phyloP scores from a whole-genome alignment of 768 basidiomycete genomes.

The Lentinula aciculospora region DNA sequence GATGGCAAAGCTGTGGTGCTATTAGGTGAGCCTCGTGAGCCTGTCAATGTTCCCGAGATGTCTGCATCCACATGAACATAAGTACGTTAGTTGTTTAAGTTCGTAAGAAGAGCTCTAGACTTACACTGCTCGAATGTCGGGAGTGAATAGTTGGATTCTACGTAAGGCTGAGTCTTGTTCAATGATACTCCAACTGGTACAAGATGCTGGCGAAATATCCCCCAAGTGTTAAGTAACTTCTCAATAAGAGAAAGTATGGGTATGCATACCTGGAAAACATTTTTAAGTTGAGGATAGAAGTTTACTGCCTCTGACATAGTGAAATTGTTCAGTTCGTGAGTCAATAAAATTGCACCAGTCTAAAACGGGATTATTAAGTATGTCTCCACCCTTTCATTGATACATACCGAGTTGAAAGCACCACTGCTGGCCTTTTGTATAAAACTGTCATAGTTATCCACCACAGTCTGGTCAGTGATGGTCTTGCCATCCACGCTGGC shows the following conservation, averaged over 20 bases:
- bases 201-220: conserved; percentile 27
- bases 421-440: conserved; percentile 39
- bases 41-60: not conserved
- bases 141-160: conserved; percentile 36
- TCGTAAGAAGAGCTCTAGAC: too few relatives aligned
- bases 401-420: conserved; percentile 29
- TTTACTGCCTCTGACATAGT: conserved; percentile 56
- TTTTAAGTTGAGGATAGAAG: conserved; percentile 37
- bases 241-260: conserved; percentile 15
- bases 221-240: not conserved
- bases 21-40: not conserved
- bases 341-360: conserved; percentile 49
- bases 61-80: not conserved
- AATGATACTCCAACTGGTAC: conserved; percentile 48
- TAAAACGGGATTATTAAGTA: conserved; percentile 21
- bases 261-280: conserved; percentile 35
- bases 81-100: too few relatives aligned
- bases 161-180: conserved; percentile 48
- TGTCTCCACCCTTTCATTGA: not conserved
- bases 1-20: not conserved
- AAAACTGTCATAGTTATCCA: conserved; percentile 50
- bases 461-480: conserved; percentile 38
- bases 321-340: conserved; percentile 55
- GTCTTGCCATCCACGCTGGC: conserved; percentile 33
- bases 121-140: conserved; percentile 44